phyloP scores from a whole-genome alignment of 768 basidiomycete genomes.

The Lentinula detonsa region DNA sequence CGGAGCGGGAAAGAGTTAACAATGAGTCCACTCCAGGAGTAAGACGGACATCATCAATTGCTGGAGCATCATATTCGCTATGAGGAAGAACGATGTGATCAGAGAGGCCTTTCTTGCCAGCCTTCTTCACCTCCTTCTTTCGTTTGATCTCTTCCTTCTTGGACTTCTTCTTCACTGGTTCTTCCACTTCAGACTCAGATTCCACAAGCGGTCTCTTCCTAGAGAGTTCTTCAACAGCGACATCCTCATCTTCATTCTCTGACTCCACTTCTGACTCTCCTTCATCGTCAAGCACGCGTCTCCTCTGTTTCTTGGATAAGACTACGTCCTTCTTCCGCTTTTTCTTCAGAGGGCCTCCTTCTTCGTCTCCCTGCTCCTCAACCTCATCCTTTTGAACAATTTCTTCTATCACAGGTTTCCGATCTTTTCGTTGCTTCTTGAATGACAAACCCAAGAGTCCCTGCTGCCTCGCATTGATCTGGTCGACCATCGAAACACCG shows the following conservation, averaged over 20 bases:
- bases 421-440: slow-evolving; percentile 31
- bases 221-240: slow-evolving; percentile 1
- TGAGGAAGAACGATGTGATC: slow-evolving; percentile 49
- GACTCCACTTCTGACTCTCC: slow-evolving; percentile 45
- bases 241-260: slow-evolving; percentile 8
- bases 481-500: not conserved
- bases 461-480: slow-evolving; percentile 27
- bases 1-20: slow-evolving; percentile 45
- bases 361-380: slow-evolving; percentile 27
- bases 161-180: slow-evolving; percentile 38
- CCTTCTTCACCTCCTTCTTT: slow-evolving; percentile 30
- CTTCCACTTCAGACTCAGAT: slow-evolving; percentile 23
- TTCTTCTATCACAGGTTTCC: slow-evolving; percentile 19
- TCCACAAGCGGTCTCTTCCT: slow-evolving; percentile 23
- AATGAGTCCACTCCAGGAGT: slow-evolving; percentile 37
- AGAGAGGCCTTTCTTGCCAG: slow-evolving; percentile 34
- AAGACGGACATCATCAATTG: slow-evolving; percentile 44
- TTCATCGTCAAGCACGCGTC: slow-evolving; percentile 35
- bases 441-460: slow-evolving; percentile 41
- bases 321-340: slow-evolving; percentile 36
- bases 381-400: slow-evolving; percentile 28
- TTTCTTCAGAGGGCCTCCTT: slow-evolving; percentile 25
- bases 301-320: slow-evolving; percentile 43
- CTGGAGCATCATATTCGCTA: slow-evolving; percentile 42
- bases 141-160: slow-evolving; percentile 15